Conservation (phyloP, 2,329 filamentous ascomycete species). For the Fusarium avenaceum region DNA sequence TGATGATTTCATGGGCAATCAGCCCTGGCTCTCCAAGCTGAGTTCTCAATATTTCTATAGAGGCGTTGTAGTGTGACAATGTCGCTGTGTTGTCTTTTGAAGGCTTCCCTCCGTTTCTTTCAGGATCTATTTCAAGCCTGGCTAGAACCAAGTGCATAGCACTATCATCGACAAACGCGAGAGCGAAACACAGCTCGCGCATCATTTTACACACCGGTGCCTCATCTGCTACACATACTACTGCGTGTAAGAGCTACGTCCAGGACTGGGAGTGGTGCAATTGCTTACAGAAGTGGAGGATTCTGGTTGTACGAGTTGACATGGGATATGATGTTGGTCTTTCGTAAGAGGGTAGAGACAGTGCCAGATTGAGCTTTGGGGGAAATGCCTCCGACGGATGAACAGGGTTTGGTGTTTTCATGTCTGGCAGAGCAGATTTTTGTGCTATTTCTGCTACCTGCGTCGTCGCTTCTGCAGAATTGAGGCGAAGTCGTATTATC, state of each 20-base stretch:
- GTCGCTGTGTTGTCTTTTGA: not conserved
- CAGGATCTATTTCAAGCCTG: not conserved
- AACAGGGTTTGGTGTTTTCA: not conserved
- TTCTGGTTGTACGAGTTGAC: not conserved
- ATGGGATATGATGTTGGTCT: not conserved
- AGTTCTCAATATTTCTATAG: not conserved
- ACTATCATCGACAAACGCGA: slow-evolving; percentile 25
- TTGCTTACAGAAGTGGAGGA: not conserved
- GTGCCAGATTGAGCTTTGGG: not conserved
- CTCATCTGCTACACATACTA: not conserved
- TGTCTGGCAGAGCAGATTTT: rapidly evolving
- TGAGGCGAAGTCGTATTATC: not conserved
- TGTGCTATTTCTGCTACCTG: not conserved
- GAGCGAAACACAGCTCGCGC: slow-evolving; percentile 17
- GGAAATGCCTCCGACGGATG: not conserved
- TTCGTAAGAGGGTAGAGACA: not conserved
- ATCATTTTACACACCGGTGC: slow-evolving; percentile 5
- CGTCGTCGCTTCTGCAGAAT: not conserved
- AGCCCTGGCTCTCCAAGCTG: not conserved
- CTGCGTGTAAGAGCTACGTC: not conserved
- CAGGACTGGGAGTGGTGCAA: rapidly evolving
- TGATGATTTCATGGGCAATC: not conserved
- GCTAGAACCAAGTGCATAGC: slow-evolving; percentile 21
- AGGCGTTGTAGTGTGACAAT: not conserved
- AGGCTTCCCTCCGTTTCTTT: not conserved